Evolutionary conservation across 1,284 basidiomycete genomes (phyloP).

Genomic region (Agroathelia rolfsii): DNA sequence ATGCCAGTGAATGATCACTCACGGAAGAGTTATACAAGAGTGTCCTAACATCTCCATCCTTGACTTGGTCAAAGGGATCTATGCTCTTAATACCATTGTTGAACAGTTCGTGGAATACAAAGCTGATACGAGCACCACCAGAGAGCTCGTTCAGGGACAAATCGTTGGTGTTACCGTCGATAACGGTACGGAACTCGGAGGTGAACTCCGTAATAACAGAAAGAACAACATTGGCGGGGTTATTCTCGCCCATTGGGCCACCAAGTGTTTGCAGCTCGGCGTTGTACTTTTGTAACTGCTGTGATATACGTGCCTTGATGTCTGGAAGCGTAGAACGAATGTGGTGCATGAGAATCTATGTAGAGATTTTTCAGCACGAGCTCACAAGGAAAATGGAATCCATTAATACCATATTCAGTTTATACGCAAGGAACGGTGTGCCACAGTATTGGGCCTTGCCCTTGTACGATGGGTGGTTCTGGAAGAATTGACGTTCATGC

Average conservation of each 20-base stretch:
- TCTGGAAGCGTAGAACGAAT: slow-evolving; percentile 94
- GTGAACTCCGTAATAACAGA: slow-evolving; percentile 97
- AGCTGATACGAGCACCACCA: slow-evolving; percentile 95
- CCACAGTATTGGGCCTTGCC: slow-evolving; percentile 94
- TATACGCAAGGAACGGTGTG: slow-evolving; percentile 93
- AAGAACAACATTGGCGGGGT: slow-evolving; percentile 83
- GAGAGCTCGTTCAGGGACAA: slow-evolving; percentile 90
- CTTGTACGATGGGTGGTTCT: slow-evolving; percentile 87
- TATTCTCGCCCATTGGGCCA: slow-evolving; percentile 77
- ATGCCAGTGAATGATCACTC: slow-evolving; percentile 19
- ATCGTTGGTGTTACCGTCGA: slow-evolving; percentile 96
- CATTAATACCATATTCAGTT: slow-evolving; percentile 80
- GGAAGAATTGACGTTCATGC: slow-evolving; percentile 86
- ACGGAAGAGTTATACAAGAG: slow-evolving; percentile 96
- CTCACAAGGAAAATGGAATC: slow-evolving; percentile 3
- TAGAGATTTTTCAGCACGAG: slow-evolving; percentile 5
- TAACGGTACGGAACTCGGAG: slow-evolving; percentile 90
- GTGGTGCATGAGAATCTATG: slow-evolving; percentile 93
- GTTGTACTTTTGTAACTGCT: slow-evolving; percentile 82
- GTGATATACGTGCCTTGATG: slow-evolving; percentile 88
- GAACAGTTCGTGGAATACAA: slow-evolving; percentile 97
- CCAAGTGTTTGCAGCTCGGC: slow-evolving; percentile 81
- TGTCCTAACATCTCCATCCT: slow-evolving; percentile 94
- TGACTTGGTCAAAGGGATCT: slow-evolving; percentile 97
- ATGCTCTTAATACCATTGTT: slow-evolving; percentile 93